Evolutionary conservation across 305 asterid species (phyloP).

Genomic region (Fraxinus latifolia): DNA sequence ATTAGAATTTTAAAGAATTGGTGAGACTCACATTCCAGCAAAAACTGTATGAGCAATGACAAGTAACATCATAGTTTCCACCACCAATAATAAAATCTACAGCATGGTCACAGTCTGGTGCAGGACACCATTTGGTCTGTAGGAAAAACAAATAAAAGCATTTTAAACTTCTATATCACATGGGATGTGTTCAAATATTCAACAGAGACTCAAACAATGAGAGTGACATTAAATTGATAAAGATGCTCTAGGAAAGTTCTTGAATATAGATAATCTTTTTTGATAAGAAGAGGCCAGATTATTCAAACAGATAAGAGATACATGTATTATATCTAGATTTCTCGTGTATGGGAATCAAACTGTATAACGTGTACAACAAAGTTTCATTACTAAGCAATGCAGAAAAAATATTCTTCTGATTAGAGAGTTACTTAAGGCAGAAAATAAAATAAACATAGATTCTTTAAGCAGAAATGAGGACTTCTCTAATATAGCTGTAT

Average conservation of each 20-base stretch:
- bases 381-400: not conserved
- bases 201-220: constrained; percentile 17
- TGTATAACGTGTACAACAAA: constrained; percentile 5
- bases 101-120: constrained; percentile 92
- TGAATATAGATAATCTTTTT: constrained; percentile 4
- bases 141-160: constrained; percentile 19
- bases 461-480: not conserved
- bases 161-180: constrained; percentile 16
- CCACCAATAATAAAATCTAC: constrained; percentile 79
- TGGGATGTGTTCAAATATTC: constrained; percentile 14
- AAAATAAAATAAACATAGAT: not conserved
- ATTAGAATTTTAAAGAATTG: constrained; percentile 9
- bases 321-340: not conserved
- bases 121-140: constrained; percentile 96
- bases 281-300: constrained; percentile 4
- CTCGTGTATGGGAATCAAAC: not conserved
- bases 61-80: constrained; percentile 81
- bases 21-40: constrained; percentile 84
- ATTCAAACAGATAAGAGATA: not conserved
- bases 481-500: constrained; percentile 17
- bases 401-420: not conserved
- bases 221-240: not conserved
- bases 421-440: not conserved
- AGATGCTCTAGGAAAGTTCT: not conserved
- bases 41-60: constrained; percentile 74